Base-by-base conservation (phyloP, 176 grass and related monocot genomes). In the Poa pratensis region DNA sequence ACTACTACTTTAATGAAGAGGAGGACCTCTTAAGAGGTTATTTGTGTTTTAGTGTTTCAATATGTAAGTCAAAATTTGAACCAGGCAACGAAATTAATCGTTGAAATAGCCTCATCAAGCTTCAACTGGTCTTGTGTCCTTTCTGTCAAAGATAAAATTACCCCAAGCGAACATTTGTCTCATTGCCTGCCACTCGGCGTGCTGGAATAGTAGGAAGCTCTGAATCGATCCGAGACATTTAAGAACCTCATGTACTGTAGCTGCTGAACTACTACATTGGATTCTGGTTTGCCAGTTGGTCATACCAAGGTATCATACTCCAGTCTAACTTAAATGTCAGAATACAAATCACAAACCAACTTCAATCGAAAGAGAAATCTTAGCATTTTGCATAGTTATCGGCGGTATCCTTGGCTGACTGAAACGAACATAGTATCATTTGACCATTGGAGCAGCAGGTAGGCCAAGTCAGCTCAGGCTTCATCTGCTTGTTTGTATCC, bases 271-370 rank as follows among this genome's bases (percentile, higher is more conserved):
- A 35, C 34, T 35, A 11, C 72, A 82, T 87, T 10, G 78, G 70
- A 82, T 87, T 79, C 84, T 72, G 65, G 7, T 34, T 50, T 39
- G 52, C 52, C 39, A 50, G 66, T 72, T 50, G 65, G 48, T 43
- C 42, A 43, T 43, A n/a, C 5, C 39, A 40, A 0, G 9, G 8
- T 43, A 43, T 15, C 48, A 26, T 58, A 65, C 34, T 35, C 4
- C 61, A 12, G 30, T 76, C 26, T 24, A 34, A 5, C 39, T 28
- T 43, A 62, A 62, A 62, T 22, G 42, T 11, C 77, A 40, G 27
- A 26, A 39, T 26, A 52, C 42, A 37, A n/a, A 40, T 6, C 52
- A 40, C 0, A 19, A 50, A 13, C 17, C 0, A 7, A 6, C 30
- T 43, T 30, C 9, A 35, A 16, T 30, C 58, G 37, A 14, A 59